Evolutionary conservation across 2,329 filamentous ascomycete genomes (phyloP).

Genomic region (Aspergillus terreus): DNA sequence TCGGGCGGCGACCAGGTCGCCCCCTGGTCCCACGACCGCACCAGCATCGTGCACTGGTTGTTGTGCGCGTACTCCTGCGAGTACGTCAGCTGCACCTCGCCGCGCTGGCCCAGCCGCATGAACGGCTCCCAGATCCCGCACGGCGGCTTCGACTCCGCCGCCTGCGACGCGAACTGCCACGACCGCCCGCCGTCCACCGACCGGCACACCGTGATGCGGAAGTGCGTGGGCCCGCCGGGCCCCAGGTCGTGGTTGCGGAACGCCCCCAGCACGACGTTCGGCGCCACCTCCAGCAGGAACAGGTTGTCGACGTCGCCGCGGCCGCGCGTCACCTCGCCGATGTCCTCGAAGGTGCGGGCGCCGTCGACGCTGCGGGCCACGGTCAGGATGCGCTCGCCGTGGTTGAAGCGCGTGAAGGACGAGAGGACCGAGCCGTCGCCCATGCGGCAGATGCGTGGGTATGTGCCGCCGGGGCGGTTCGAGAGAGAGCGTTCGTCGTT

Average conservation of each 20-base stretch:
- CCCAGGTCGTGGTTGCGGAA: conserved; percentile 49
- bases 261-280: conserved; percentile 40
- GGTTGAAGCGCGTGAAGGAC: conserved; percentile 42
- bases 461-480: conserved; percentile 41
- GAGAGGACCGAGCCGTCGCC: conserved; percentile 46
- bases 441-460: conserved; percentile 46
- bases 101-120: conserved; percentile 38
- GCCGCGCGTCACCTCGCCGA: conserved; percentile 44
- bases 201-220: conserved; percentile 50
- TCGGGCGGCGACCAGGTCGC: conserved; percentile 41
- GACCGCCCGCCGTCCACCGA: conserved; percentile 42
- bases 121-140: conserved; percentile 51
- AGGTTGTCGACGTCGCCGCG: conserved; percentile 47
- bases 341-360: conserved; percentile 39
- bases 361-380: conserved; percentile 46
- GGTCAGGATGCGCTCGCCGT: conserved; percentile 36
- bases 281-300: conserved; percentile 42
- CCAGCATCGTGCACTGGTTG: conserved; percentile 50
- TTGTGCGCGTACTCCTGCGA: conserved; percentile 45
- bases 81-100: conserved; percentile 45
- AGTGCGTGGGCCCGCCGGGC: conserved; percentile 36
- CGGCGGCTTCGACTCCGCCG: conserved; percentile 37
- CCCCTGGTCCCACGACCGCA: conserved; percentile 43
- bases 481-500: conserved; percentile 33
- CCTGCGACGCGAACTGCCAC: conserved; percentile 46